These are phyloP conservation scores for Diaporthe sp. DNA, from an alignment of 2,329 filamentous ascomycete genomes.

Conservation along the genomic window DNA sequence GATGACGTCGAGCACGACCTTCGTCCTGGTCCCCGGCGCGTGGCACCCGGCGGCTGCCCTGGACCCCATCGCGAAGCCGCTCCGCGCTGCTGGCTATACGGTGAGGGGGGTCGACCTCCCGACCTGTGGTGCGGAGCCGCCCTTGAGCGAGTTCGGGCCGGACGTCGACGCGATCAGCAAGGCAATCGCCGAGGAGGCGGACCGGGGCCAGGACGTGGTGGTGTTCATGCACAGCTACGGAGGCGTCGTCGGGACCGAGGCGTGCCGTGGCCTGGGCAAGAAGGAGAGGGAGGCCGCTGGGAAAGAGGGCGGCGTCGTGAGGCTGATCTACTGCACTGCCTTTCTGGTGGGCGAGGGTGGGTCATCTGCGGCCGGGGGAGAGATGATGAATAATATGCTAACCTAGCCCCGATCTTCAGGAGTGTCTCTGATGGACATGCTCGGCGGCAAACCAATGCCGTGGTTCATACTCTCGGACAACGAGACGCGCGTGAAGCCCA, in stretches of 20 bases:
- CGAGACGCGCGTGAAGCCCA: background rate
- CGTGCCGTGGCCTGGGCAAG: constrained; percentile 29
- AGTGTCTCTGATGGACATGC: background rate
- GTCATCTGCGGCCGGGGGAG: background rate
- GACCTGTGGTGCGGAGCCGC: constrained; percentile 20
- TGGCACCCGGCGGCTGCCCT: constrained; percentile 16
- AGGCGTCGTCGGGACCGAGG: constrained; percentile 23
- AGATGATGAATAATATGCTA: background rate
- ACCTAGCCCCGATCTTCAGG: background rate
- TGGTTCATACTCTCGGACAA: constrained; percentile 16
- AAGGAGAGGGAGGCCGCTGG: constrained; percentile 18
- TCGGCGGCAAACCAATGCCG: background rate
- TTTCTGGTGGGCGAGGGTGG: constrained; percentile 31
- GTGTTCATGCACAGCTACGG: constrained; percentile 36
- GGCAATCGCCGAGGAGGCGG: constrained; percentile 13
- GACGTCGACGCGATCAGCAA: constrained; percentile 15
- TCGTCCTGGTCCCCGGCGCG: constrained; percentile 29
- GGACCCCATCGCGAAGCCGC: constrained; percentile 6
- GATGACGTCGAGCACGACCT: constrained; percentile 28
- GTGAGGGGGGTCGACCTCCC: constrained; percentile 18
- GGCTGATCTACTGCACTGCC: constrained; percentile 28
- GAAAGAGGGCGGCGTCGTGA: constrained; percentile 17
- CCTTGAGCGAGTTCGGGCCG: constrained; percentile 7
- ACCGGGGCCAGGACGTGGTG: constrained; percentile 26
- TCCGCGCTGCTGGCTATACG: constrained; percentile 12